These are phyloP conservation scores for Eimeria acervulina DNA, from an alignment of 169 alveolate species.

Conservation along the genomic window DNA sequence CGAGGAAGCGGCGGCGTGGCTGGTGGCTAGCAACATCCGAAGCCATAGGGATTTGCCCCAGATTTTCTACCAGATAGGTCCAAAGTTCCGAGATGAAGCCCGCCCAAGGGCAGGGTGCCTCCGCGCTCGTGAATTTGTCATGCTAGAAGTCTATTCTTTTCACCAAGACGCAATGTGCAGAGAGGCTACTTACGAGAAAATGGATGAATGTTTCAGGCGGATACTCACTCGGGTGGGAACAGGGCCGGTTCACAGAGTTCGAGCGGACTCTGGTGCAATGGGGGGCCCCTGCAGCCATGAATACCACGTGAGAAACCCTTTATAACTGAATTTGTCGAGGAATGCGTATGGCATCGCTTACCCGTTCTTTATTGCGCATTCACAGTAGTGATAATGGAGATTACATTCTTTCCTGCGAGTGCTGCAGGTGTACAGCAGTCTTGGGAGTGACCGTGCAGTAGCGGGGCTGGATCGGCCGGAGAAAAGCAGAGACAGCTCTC, in stretches of 20 bases:
- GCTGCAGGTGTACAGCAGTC: slow-evolving; percentile 46
- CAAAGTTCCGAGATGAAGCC: slow-evolving; percentile 58
- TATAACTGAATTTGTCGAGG: background rate
- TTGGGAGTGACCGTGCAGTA: slow-evolving; percentile 22
- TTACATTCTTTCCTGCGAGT: background rate
- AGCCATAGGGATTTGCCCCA: slow-evolving; percentile 62
- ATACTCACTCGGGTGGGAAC: slow-evolving; percentile 57
- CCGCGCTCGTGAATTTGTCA: slow-evolving; percentile 71
- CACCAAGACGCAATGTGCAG: slow-evolving; percentile 40
- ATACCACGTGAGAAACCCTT: slow-evolving; percentile 42
- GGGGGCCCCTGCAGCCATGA: slow-evolving; percentile 77
- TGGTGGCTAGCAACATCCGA: slow-evolving; percentile 41
- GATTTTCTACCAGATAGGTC: slow-evolving; percentile 63
- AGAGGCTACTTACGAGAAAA: slow-evolving; percentile 14
- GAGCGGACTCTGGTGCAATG: slow-evolving; percentile 62
- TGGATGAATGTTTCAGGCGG: slow-evolving; percentile 60
- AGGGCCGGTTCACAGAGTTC: slow-evolving; percentile 50
- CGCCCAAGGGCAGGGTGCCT: slow-evolving; percentile 76
- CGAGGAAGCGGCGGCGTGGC: slow-evolving; percentile 74
- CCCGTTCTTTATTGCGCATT: background rate
- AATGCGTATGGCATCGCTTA: too few species aligned
- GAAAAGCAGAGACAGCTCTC: background rate
- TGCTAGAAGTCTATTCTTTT: slow-evolving; percentile 71
- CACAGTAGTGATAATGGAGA: background rate
- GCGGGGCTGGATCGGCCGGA: background rate